Base-by-base conservation (phyloP, 805 yeast genomes). In the Ogataea saltuana region DNA sequence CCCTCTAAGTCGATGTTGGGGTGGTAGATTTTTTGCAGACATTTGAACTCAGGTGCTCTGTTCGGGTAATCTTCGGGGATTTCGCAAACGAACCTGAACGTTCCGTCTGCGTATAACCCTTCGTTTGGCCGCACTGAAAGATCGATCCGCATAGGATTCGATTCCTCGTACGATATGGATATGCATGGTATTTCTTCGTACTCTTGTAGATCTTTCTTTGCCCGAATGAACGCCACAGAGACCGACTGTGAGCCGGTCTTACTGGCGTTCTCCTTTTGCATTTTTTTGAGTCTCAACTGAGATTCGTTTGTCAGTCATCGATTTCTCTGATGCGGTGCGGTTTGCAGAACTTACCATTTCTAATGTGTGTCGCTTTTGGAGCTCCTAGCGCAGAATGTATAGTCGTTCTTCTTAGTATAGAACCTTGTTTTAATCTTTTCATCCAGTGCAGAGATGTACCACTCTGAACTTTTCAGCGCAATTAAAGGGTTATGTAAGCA, bases 1-100 rank as follows among this genome's bases (percentile, higher is more conserved):
- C 98, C 98, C 33, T 86, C 84, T 16, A 79, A 60, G 61, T 91
- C 97, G 51, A 91, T 91, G 59, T 91, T 91, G 10, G 99, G 99
- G 61, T 91, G 99, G 65, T 85, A 91, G 4, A 91, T 86, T 58
- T 74, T 81, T 41, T 81, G 76, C 22, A 71, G 41, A 55, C 95
- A 85, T 52, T 76, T 74, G 42, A 89, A 88, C 58, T 81, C 85
- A 8, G 99, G 99, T 7, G 97, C 89, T 39, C 86, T 93, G 44
- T 90, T 93, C 2, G 99, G 99, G 64, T 82, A 91, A 52, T 80
- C 82, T 30, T 79, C 80, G 37, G 79, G 77, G 30, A 90, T 72
- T 23, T 68, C 70, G 34, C 90, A 78, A n/a, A 71, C 68, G 62
- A 91, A 91, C 16, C 61, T 60, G 65, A 91, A 87, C n/a, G 46